Evolutionary conservation across 352 stramenopile species (phyloP).

Genomic region (Pythium aquatile): DNA sequence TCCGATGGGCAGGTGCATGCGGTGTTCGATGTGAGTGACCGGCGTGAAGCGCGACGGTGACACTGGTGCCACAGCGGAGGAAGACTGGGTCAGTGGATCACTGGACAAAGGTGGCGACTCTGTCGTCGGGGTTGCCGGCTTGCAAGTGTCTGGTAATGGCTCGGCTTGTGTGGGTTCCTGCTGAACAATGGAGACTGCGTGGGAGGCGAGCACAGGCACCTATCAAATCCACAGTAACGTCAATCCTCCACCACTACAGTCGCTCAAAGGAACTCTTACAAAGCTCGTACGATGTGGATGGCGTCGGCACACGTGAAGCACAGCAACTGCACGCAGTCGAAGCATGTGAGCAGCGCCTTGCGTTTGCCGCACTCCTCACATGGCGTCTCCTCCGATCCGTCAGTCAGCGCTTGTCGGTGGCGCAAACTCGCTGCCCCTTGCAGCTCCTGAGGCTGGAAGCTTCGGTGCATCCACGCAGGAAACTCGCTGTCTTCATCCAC

Average conservation of each 20-base stretch:
- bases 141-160: neutral
- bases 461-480: slow-evolving; percentile 9
- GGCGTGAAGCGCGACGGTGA: slow-evolving; percentile 14
- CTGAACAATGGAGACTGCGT: slow-evolving; percentile 25
- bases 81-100: neutral
- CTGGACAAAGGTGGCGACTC: neutral
- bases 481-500: neutral
- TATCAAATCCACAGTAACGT: slow-evolving; percentile 10
- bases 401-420: neutral
- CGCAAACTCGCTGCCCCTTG: neutral
- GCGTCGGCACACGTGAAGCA: slow-evolving; percentile 69
- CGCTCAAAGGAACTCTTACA: too few relatives aligned
- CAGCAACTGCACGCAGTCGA: slow-evolving; percentile 44
- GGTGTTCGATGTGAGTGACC: slow-evolving; percentile 32
- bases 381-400: neutral
- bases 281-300: slow-evolving; percentile 64
- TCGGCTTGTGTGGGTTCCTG: neutral
- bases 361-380: slow-evolving; percentile 64
- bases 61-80: neutral
- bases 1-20: slow-evolving; percentile 34
- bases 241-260: neutral
- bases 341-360: slow-evolving; percentile 30
- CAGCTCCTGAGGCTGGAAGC: neutral
- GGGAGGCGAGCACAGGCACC: slow-evolving; percentile 43
- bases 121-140: neutral